phyloP scores from a whole-genome alignment of 352 stramenopile species.

The Phytopythium delawarense region DNA sequence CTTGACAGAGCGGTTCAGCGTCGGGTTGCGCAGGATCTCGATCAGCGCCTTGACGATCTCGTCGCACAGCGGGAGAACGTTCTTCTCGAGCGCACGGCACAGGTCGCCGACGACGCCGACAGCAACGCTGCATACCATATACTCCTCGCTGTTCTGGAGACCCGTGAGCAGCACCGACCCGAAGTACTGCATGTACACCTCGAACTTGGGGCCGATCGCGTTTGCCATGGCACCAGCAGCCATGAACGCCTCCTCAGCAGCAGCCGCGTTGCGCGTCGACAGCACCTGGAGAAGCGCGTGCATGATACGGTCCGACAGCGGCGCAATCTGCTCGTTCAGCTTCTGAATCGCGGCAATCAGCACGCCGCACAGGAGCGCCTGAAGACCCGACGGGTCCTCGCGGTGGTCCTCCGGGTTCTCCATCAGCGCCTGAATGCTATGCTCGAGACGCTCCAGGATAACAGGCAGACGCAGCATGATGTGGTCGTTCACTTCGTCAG shows the following conservation, averaged over 20 bases:
- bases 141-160: conserved; percentile 94
- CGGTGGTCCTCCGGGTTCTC: conserved; percentile 74
- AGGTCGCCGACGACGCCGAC: conserved; percentile 95
- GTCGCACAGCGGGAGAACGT: conserved; percentile 92
- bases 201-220: conserved; percentile 89
- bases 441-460: conserved; percentile 74
- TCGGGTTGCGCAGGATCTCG: conserved; percentile 93
- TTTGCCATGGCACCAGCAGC: conserved; percentile 92
- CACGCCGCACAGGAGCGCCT: conserved; percentile 88
- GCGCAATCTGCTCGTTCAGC: conserved; percentile 83
- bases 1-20: conserved; percentile 94
- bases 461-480: conserved; percentile 77
- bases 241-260: conserved; percentile 96
- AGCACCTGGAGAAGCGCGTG: conserved; percentile 94
- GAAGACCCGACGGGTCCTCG: conserved; percentile 67
- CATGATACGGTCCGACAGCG: conserved; percentile 93
- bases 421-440: conserved; percentile 57
- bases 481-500: conserved; percentile 70
- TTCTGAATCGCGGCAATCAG: conserved; percentile 94
- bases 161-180: conserved; percentile 90
- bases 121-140: conserved; percentile 95
- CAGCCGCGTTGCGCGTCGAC: conserved; percentile 89
- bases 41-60: conserved; percentile 93
- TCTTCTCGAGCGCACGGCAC: conserved; percentile 88
- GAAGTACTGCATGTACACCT: conserved; percentile 96